phyloP scores from a whole-genome alignment of 768 basidiomycete genomes.

The Neoboletus subvelutipes region DNA sequence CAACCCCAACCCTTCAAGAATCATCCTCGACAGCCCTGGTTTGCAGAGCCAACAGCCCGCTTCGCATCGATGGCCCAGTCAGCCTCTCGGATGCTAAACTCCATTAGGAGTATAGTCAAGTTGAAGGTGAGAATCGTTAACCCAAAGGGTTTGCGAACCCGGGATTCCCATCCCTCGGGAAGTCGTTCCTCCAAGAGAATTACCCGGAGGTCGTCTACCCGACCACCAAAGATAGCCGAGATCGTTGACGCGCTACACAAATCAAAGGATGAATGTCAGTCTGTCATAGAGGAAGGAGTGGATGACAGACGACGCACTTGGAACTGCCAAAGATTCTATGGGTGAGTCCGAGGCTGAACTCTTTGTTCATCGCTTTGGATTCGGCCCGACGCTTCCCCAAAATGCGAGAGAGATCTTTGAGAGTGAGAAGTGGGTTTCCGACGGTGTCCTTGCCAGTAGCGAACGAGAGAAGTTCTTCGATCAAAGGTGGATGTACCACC shows the following conservation, averaged over 20 bases:
- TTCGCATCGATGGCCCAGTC: constrained; percentile 11
- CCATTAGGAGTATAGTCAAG: constrained; percentile 5
- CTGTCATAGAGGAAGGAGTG: neutral
- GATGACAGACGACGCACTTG: constrained; percentile 47
- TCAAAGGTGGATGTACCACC: constrained; percentile 45
- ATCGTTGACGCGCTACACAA: constrained; percentile 56
- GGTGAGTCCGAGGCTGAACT: constrained; percentile 46
- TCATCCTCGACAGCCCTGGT: neutral
- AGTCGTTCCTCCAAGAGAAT: constrained; percentile 70
- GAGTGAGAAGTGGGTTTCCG: constrained; percentile 50
- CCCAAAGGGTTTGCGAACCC: constrained; percentile 52
- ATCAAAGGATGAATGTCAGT: neutral
- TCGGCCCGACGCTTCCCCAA: constrained; percentile 61
- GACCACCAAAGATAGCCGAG: constrained; percentile 63
- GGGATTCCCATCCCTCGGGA: constrained; percentile 69
- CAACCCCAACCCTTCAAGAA: neutral
- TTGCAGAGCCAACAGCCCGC: neutral
- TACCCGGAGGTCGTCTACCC: constrained; percentile 49
- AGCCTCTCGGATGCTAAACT: constrained; percentile 17
- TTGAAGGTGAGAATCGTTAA: constrained; percentile 62
- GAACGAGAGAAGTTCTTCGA: constrained; percentile 54
- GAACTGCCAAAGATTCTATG: constrained; percentile 67
- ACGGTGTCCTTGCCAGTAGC: constrained; percentile 58
- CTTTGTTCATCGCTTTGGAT: constrained; percentile 49
- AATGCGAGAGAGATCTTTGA: constrained; percentile 57